Evolutionary conservation across 257 asterid genomes (phyloP).

Genomic region (Striga asiatica): DNA sequence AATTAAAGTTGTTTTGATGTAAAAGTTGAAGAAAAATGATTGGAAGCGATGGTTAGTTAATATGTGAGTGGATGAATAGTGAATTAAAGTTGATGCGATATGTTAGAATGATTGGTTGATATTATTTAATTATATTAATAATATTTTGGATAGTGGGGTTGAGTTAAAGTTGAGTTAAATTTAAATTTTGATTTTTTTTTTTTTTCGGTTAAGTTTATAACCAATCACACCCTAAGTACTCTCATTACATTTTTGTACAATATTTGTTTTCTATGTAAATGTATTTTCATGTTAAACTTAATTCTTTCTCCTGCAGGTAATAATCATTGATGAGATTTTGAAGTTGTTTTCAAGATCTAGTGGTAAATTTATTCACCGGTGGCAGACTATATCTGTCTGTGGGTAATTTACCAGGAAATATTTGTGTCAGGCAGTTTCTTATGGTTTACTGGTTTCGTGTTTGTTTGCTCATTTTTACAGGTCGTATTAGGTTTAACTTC

Average conservation of each 20-base stretch:
- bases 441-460: conserved; percentile 1
- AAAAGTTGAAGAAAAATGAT: too few relatives aligned
- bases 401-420: neutral
- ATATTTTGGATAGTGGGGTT: too few relatives aligned
- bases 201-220: too few relatives aligned
- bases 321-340: conserved; percentile 85
- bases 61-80: too few relatives aligned
- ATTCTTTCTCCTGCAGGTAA: conserved; percentile 47
- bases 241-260: neutral
- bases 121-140: too few relatives aligned
- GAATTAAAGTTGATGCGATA: too few relatives aligned
- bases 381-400: neutral
- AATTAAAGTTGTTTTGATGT: too few relatives aligned
- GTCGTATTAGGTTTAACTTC: conserved; percentile 51
- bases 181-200: too few relatives aligned
- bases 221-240: too few relatives aligned
- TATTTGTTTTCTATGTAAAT: neutral
- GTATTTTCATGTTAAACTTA: neutral
- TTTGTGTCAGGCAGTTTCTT: conserved; percentile 10
- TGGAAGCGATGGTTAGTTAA: too few relatives aligned
- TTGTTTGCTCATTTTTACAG: conserved; percentile 24
- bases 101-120: too few relatives aligned
- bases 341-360: conserved; percentile 76
- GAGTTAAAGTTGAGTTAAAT: too few relatives aligned
- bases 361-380: conserved; percentile 22